These are phyloP conservation scores for Sporothrix curviconia DNA, from an alignment of 2,329 filamentous ascomycete genomes.

Conservation along the genomic window DNA sequence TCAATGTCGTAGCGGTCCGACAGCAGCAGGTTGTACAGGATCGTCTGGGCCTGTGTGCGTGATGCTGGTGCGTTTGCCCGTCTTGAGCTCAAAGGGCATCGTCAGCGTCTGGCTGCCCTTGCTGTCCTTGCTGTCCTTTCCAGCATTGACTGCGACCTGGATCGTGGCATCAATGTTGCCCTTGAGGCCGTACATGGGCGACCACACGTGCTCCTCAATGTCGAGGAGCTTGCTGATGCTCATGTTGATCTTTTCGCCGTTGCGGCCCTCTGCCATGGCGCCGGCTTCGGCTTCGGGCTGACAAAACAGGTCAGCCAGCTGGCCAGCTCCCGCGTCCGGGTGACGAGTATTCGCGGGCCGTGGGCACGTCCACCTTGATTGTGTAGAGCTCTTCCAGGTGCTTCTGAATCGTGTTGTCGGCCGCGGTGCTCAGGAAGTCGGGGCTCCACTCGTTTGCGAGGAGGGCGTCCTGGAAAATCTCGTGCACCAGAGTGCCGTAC, in stretches of 20 bases:
- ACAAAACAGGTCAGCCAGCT: constrained; percentile 77
- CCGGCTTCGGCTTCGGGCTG: constrained; percentile 60
- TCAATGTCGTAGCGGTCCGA: constrained; percentile 94
- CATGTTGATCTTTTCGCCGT: constrained; percentile 69
- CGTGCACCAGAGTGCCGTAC: constrained; percentile 89
- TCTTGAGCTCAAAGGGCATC: constrained; percentile 93
- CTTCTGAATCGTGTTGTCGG: constrained; percentile 62
- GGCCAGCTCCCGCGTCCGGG: constrained; percentile 75
- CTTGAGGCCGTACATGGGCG: constrained; percentile 92
- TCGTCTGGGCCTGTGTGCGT: constrained; percentile 89
- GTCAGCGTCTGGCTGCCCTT: constrained; percentile 57
- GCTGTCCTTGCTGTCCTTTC: constrained; percentile 51
- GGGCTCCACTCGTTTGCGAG: constrained; percentile 75
- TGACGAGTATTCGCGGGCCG: constrained; percentile 73
- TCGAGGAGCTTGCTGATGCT: constrained; percentile 91
- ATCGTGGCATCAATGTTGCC: constrained; percentile 97
- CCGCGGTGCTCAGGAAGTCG: constrained; percentile 57
- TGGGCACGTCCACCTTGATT: constrained; percentile 66
- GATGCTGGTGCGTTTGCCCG: constrained; percentile 74
- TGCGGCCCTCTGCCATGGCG: constrained; percentile 71
- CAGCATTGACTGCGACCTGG: constrained; percentile 70
- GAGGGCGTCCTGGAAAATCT: constrained; percentile 88
- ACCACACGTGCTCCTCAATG: constrained; percentile 97
- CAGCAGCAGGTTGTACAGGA: constrained; percentile 84
- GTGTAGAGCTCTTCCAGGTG: constrained; percentile 87